These are phyloP conservation scores for Candida maris DNA, from an alignment of 805 yeast genomes.

Conservation along the genomic window DNA sequence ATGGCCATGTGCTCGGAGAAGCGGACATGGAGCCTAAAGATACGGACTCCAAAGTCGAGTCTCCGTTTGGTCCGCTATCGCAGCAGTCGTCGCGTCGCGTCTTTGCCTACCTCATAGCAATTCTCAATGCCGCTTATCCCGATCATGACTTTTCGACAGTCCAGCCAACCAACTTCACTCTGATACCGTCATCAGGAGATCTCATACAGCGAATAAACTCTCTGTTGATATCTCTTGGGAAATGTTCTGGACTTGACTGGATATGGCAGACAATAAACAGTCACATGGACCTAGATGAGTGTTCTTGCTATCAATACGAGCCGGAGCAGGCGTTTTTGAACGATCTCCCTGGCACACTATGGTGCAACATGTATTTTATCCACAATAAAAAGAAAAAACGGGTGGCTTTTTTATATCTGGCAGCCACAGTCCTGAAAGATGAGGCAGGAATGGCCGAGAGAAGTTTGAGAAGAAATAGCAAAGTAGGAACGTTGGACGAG, in stretches of 20 bases:
- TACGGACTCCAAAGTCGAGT: constrained; percentile 9
- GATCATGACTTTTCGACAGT: constrained; percentile 91
- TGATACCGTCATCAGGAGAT: constrained; percentile 47
- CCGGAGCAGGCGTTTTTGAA: constrained; percentile 63
- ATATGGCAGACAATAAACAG: constrained; percentile 86
- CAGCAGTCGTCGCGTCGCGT: constrained; percentile 82
- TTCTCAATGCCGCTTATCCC: constrained; percentile 87
- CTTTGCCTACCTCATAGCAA: constrained; percentile 87
- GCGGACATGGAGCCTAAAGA: not conserved
- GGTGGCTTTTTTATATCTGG: constrained; percentile 79
- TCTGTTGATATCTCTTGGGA: constrained; percentile 64
- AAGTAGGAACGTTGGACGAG: constrained; percentile 32
- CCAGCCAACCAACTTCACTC: constrained; percentile 71
- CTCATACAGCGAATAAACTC: constrained; percentile 71
- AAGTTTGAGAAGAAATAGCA: constrained; percentile 29
- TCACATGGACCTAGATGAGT: constrained; percentile 70
- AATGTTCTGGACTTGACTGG: constrained; percentile 51
- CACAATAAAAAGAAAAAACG: constrained; percentile 89
- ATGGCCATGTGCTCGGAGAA: not conserved
- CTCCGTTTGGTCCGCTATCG: constrained; percentile 92
- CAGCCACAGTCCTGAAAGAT: constrained; percentile 38
- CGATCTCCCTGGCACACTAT: constrained; percentile 55
- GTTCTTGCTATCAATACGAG: constrained; percentile 61
- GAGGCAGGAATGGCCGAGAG: constrained; percentile 32
- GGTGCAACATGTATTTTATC: constrained; percentile 87